Evolutionary conservation across 1,139 yeast genomes (phyloP).

Genomic region (Casaregolazyma suthepensis): DNA sequence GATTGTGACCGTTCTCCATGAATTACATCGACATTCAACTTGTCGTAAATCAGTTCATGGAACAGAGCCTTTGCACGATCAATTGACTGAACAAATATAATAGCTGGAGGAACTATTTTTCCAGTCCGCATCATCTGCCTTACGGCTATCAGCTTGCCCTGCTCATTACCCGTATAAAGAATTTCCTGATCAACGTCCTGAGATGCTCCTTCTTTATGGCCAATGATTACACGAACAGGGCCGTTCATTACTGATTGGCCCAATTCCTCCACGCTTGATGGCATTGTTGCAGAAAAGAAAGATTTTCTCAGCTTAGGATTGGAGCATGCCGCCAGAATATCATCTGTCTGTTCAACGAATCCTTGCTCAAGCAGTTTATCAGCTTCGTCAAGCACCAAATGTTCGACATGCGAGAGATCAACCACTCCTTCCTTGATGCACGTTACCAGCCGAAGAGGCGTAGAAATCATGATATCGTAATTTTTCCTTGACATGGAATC

Average conservation of each 20-base stretch:
- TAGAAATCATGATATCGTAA: conserved; percentile 75
- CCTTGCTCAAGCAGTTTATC: conserved; percentile 89
- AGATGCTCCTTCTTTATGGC: conserved; percentile 92
- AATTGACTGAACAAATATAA: conserved; percentile 86
- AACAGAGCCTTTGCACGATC: conserved; percentile 91
- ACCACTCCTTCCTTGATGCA: conserved; percentile 55
- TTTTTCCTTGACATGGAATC: conserved; percentile 51
- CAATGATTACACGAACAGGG: conserved; percentile 82
- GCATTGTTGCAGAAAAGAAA: conserved; percentile 92
- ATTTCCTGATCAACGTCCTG: conserved; percentile 75
- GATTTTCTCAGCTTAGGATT: conserved; percentile 49
- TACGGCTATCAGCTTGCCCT: conserved; percentile 86
- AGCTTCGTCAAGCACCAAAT: conserved; percentile 88
- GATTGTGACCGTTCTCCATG: conserved; percentile 91
- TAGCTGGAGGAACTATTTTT: conserved; percentile 85
- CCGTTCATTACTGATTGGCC: conserved; percentile 80
- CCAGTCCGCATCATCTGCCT: conserved; percentile 76
- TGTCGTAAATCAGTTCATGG: conserved; percentile 87
- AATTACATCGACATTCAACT: conserved; percentile 86
- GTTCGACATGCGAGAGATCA: conserved; percentile 60
- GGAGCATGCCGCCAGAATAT: conserved; percentile 64
- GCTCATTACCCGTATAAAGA: conserved; percentile 86
- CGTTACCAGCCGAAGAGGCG: conserved; percentile 85
- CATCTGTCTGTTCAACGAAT: conserved; percentile 88
- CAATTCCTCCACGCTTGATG: conserved; percentile 86